These are phyloP conservation scores for Fusarium odoratissimum DNA, from an alignment of 2,329 filamentous ascomycete species.

Conservation along the genomic window DNA sequence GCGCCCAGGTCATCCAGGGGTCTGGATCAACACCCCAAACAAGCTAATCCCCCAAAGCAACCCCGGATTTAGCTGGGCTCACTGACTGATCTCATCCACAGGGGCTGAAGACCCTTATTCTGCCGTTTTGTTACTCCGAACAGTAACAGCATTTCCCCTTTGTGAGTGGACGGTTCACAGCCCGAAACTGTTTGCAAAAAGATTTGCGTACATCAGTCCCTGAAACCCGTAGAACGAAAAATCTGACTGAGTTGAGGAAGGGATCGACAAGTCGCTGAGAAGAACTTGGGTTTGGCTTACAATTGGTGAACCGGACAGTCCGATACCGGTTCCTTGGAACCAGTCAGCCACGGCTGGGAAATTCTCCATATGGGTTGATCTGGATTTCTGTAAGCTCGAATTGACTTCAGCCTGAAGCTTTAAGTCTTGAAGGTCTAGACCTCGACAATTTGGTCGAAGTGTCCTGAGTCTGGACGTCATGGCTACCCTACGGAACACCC, in stretches of 20 bases:
- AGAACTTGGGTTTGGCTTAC: not conserved
- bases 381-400: not conserved
- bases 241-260: not conserved
- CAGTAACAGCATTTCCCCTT: not conserved
- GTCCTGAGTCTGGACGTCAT: not conserved
- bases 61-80: conserved; percentile 29
- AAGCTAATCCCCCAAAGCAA: conserved; percentile 17
- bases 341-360: not conserved
- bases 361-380: not conserved
- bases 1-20: not conserved
- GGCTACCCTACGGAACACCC: not conserved
- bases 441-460: not conserved
- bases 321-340: conserved; percentile 3
- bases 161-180: not conserved
- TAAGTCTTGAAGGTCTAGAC: not conserved
- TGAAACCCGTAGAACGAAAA: not conserved
- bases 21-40: not conserved
- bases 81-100: conserved; percentile 23
- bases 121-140: too few species aligned
- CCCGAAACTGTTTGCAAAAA: not conserved
- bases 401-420: not conserved
- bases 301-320: conserved; percentile 7
- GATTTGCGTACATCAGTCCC: conserved; percentile 4
- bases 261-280: conserved; percentile 11
- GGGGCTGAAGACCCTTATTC: conserved; percentile 8